Evolutionary conservation across 2,329 filamentous ascomycete species (phyloP).

Genomic region (Cladosporium halotolerans): DNA sequence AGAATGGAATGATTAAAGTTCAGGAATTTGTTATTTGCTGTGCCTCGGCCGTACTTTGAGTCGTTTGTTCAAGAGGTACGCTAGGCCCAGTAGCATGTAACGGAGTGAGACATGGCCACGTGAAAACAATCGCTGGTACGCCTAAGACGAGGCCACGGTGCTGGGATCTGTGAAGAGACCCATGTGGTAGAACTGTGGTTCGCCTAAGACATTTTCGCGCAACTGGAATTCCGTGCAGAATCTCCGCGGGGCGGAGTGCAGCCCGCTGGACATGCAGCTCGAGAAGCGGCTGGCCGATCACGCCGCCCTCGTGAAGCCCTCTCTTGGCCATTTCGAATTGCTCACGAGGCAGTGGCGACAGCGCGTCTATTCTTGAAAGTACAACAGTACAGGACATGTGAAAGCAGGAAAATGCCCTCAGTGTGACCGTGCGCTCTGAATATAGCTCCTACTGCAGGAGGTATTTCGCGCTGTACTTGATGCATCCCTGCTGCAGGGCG

Average conservation of each 20-base stretch:
- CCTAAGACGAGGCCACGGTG: neutral
- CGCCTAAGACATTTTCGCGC: neutral
- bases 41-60: too few species aligned
- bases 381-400: neutral
- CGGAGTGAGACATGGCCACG: neutral
- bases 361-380: neutral
- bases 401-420: neutral
- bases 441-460: conserved; percentile 3
- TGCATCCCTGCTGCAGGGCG: conserved; percentile 1
- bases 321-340: too few species aligned
- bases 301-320: too few species aligned
- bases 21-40: too few species aligned
- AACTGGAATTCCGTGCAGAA: neutral
- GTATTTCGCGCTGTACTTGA: neutral
- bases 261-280: neutral
- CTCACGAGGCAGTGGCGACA: neutral
- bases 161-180: neutral
- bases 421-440: neutral
- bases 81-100: too few species aligned
- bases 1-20: too few species aligned
- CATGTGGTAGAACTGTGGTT: neutral
- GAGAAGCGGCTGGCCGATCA: too few species aligned
- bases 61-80: too few species aligned
- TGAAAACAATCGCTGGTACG: neutral
- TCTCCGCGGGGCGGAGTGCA: neutral